A percentile compares a stretch with the other conserved stretches of the same genome.
These are phyloP conservation scores for Saccharum spontaneum DNA, from an alignment of 176 grass and related monocot species.

Conservation along the genomic window DNA sequence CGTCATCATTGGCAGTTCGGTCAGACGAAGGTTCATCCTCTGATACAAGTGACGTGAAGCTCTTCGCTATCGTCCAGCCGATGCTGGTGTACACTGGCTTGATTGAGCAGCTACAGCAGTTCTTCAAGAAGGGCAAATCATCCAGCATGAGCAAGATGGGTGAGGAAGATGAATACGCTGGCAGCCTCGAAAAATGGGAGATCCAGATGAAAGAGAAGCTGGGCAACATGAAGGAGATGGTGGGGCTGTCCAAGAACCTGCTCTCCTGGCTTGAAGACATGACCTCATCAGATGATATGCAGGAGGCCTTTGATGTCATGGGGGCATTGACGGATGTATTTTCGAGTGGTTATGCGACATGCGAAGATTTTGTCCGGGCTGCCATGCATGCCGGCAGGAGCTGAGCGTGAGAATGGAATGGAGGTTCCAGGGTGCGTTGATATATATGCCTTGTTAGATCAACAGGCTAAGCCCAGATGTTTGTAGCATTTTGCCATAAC, in stretches of 20 bases:
- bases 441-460: not conserved
- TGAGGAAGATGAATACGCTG: constrained; percentile 22
- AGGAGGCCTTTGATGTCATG: constrained; percentile 93
- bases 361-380: constrained; percentile 76
- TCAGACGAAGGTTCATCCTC: constrained; percentile 66
- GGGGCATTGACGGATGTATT: constrained; percentile 62
- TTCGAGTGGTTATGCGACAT: constrained; percentile 55
- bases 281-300: constrained; percentile 69
- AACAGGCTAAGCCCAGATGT: not conserved
- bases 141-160: constrained; percentile 10
- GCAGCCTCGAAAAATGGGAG: constrained; percentile 65
- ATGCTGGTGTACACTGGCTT: constrained; percentile 93
- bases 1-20: constrained; percentile 1
- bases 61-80: constrained; percentile 70
- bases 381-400: constrained; percentile 49
- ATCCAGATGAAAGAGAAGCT: constrained; percentile 87
- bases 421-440: not conserved
- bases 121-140: constrained; percentile 77
- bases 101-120: constrained; percentile 84
- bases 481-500: not conserved
- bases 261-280: constrained; percentile 90
- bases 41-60: constrained; percentile 57
- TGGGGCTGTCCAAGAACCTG: constrained; percentile 69
- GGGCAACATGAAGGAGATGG: constrained; percentile 84
- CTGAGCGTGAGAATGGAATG: not conserved